Evolutionary conservation across 768 basidiomycete species (phyloP), one percentile per base, ranked within the genome.

Genomic region (Tulasnella sp.): DNA sequence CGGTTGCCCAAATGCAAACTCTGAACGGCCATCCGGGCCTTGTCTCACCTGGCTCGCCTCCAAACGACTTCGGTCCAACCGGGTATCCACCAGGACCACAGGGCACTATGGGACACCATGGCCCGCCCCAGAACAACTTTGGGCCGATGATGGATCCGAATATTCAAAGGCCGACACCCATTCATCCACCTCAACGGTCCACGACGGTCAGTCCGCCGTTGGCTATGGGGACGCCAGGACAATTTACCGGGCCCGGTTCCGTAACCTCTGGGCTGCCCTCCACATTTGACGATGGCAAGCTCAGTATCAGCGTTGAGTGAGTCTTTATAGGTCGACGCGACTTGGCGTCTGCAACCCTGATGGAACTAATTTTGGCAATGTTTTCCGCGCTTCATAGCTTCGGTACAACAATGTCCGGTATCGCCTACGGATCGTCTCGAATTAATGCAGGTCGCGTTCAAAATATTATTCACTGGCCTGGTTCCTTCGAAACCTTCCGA

Each of bases 401-500:
- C 52, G 93, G 93, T 83, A 94, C 93, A 2, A 94, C 92, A 4
- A 94, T 93, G 83, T 93, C 93, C 34, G 93, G 93, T 77, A 91
- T 94, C 77, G 93, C 94, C 0, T 96, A 93, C 80, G 93, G 91
- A 8, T 94, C 93, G 9, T 91, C 93, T 14, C 90, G 94, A 78
- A 91, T 94, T 76, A 88, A 91, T 12, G 88, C 87, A 0, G 94
- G 94, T 19, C 86, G 86, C 78, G 87, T 94, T 5, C 94, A 94
- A 79, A 93, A 95, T 81, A 93, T 96, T 75, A 83, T 96, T 22
- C 88, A 88, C 77, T 96, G 94, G 94, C 93, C 92, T 0, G 93
- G 92, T 7, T 91, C 91, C 2, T 88, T 90, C 78, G 94, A 95
- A 83, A 93, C 91, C 0, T 95, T 93, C 85, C 86, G 93, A 80